Evolutionary conservation across 1,139 yeast species (phyloP).

Genomic region (Pichia sp.): DNA sequence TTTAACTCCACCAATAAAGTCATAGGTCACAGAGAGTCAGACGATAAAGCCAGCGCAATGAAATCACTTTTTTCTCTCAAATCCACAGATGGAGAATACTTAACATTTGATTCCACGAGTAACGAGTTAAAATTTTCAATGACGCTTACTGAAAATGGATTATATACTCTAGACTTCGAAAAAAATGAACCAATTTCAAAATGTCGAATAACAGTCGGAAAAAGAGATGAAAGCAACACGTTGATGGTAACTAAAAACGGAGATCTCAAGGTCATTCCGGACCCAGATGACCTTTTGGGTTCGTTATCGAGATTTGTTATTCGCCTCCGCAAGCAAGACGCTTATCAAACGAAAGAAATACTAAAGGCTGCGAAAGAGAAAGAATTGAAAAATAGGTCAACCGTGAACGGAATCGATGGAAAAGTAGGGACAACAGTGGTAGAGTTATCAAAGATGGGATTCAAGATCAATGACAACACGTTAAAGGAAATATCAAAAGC

Average conservation of each 20-base stretch:
- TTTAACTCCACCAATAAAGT: slow-evolving; percentile 15
- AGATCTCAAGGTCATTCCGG: slow-evolving; percentile 26
- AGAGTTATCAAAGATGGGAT: slow-evolving; percentile 30
- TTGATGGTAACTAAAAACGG: slow-evolving; percentile 21
- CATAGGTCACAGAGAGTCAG: not conserved
- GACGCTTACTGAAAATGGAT: slow-evolving; percentile 38
- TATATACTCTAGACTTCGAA: slow-evolving; percentile 29
- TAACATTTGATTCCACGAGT: slow-evolving; percentile 27
- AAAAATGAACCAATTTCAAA: not conserved
- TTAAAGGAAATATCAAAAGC: slow-evolving; percentile 34
- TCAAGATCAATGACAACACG: slow-evolving; percentile 32
- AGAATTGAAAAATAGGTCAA: not conserved
- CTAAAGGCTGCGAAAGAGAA: slow-evolving; percentile 20
- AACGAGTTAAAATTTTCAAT: slow-evolving; percentile 33
- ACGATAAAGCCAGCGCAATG: not conserved
- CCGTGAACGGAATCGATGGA: not conserved
- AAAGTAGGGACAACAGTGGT: slow-evolving; percentile 12
- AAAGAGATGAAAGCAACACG: slow-evolving; percentile 16
- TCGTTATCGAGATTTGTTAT: slow-evolving; percentile 27
- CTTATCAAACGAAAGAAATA: slow-evolving; percentile 22
- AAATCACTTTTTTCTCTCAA: slow-evolving; percentile 6
- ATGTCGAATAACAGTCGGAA: slow-evolving; percentile 18
- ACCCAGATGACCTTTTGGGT: slow-evolving; percentile 28
- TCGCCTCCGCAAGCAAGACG: slow-evolving; percentile 32
- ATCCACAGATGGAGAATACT: slow-evolving; percentile 26